Evolutionary conservation across 768 basidiomycete species (phyloP), one percentile per base, ranked within the genome.

Genomic region (Trametes maxima): DNA sequence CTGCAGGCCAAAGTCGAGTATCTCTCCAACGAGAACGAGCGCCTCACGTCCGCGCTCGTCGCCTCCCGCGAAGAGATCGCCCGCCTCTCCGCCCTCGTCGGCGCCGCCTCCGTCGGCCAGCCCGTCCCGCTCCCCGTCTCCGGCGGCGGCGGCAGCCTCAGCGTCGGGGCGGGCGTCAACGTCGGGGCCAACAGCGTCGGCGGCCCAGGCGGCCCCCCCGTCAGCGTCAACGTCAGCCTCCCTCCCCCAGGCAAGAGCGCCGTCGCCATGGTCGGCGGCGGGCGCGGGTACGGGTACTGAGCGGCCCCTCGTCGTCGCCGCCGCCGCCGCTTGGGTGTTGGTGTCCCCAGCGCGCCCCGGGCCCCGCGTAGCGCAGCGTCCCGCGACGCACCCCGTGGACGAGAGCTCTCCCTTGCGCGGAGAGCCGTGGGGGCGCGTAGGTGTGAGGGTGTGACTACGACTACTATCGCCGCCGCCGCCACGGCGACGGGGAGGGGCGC

Each of bases 1-100:
- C 81, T 99, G 17, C 97, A 99, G 74, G 85, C 89, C 42, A 95
- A 95, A 70, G 94, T 96, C 75, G 97, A 99, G 72, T 91, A 80
- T 67, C 84, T 99, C 42, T 79, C 83, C n/a, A 86, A 89, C 65
- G 97, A 99, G 76, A 99, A 99, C 76, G 96, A 98, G 73, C 87
- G 93, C 22, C 85, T 99, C 24, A 89, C 92, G 35, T 81, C 85
- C 10, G 94, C 94, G 10, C 87, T 98, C 25, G 87, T 92, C 39
- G 85, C 89, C 5, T 88, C 95, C 17, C 86, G 93, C 43, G 96
- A 98, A 72, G 96, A 99, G 76, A 90, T 98, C 53, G 86, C 90
- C 11, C 85, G 95, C 2, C 81, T 99, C 0, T 84, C 85, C 1
- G 80, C 89, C 1, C 80, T 91, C 36, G 87, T 91, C 0, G 87